Base-by-base conservation (phyloP, 2,329 filamentous ascomycete genomes). In the Metarhizium anisopliae region DNA sequence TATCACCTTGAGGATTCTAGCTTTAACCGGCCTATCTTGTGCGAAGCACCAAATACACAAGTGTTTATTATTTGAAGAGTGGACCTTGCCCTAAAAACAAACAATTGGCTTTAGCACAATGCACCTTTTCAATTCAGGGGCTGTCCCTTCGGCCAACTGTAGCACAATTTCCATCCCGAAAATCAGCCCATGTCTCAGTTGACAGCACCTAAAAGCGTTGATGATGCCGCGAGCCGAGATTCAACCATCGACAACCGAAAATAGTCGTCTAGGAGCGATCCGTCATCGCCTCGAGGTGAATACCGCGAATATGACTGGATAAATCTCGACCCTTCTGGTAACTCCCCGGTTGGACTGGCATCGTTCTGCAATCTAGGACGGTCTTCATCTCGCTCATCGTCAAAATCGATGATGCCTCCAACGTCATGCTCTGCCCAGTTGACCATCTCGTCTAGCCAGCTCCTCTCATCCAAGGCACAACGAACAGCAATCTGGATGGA, bases 341-440 rank as follows among this genome's bases (percentile, higher is more conserved):
- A 59, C 3, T 62, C 60, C 6, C 73, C 73, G 55, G 75, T 70
- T 1, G 61, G 62, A 20, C 70, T 72, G 10, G 66, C 72, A 63
- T 76, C 74, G 11, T 59, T 54, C 13, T 64, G 64, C 45, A 70
- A 67, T 7, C 56, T 55, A 5, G 56, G 54, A 6, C 67, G 64
- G 36, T 69, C 65, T 16, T 61, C 61, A 53, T 75, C 73, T 4
- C 67, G 65, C 50, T 66, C 68, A 30, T 72, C 70, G 8, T 68
- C 69, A 63, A 72, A 73, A 61, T 75, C 72, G 50, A 77, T 57
- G 35, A 77, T 72, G 11, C 73, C 72, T 13, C 74, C 74, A 6
- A 53, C 59, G 30, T 62, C 63, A 38, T 72, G 69, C 32, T 69
- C 64, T 2, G 71, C 64, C 16, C 73, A 53, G 16, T 64, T 66